A percentile compares a stretch with the other conserved stretches of the same genome.
Evolutionary conservation across 2,329 filamentous ascomycete genomes (phyloP).

Genomic region (Pezicula neosporulosa): DNA sequence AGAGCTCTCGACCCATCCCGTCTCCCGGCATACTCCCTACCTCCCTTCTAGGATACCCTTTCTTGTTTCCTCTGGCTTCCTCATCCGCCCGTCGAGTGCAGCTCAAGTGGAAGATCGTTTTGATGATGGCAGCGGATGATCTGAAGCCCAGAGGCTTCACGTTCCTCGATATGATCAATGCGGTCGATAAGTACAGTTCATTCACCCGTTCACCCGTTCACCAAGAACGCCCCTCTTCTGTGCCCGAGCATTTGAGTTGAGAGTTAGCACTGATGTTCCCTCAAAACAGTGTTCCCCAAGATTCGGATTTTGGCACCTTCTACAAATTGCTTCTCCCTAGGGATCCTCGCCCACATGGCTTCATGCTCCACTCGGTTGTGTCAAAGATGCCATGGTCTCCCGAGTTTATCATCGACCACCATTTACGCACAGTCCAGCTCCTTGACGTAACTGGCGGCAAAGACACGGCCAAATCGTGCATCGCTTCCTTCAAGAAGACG

Average conservation of each 20-base stretch:
- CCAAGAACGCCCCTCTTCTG: not conserved
- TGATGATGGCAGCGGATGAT: no score
- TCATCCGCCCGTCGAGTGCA: no score
- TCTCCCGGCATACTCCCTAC: no score
- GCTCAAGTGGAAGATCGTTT: no score
- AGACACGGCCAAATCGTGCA: conserved; percentile 29
- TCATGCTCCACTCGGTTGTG: conserved; percentile 43
- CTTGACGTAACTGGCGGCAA: conserved; percentile 17
- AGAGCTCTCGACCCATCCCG: no score
- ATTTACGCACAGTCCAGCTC: conserved; percentile 31
- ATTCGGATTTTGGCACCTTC: conserved; percentile 14
- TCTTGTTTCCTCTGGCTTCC: no score
- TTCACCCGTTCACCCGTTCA: no score
- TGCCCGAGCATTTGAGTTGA: no score
- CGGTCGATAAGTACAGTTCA: conserved; percentile 4
- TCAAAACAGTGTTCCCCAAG: conserved; percentile 40
- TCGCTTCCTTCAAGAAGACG: conserved; percentile 35
- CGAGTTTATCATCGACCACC: conserved; percentile 32
- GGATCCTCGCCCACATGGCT: conserved; percentile 45
- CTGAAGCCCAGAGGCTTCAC: no score
- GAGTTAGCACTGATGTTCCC: not conserved
- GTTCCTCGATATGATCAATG: not conserved
- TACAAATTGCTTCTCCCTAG: conserved; percentile 43
- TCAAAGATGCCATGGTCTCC: conserved; percentile 43
- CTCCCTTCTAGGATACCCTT: no score